Conservation (phyloP, 352 stramenopile species). For the Blastocystis sp. region DNA sequence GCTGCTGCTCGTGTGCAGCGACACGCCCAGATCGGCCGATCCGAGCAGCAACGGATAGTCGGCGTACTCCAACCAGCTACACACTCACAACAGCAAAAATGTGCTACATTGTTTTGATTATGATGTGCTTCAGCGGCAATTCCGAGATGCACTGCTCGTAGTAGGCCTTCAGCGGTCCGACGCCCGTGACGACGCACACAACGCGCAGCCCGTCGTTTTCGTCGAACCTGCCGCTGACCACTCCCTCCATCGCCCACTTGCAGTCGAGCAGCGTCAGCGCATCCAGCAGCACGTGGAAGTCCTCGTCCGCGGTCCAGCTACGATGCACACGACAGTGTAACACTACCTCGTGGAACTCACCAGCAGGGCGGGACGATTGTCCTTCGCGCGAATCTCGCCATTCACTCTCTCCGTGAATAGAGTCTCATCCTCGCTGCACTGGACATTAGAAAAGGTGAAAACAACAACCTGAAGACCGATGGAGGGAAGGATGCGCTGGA, state of each 20-base stretch:
- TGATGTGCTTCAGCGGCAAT: conserved; percentile 79
- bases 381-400: not conserved
- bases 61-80: conserved; percentile 87
- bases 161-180: conserved; percentile 87
- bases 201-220: conserved; percentile 73
- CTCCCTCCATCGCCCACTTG: not conserved
- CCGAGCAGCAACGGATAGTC: conserved; percentile 92
- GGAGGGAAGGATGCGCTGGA: conserved; percentile 74
- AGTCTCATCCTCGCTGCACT: conserved; percentile 25
- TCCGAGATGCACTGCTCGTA: conserved; percentile 81
- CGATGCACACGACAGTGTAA: not conserved
- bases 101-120: conserved; percentile 79
- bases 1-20: conserved; percentile 94
- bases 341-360: conserved; percentile 83
- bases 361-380: conserved; percentile 74
- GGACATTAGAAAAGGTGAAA: conserved; percentile 61
- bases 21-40: conserved; percentile 91
- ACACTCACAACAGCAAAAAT: not conserved
- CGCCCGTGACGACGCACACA: conserved; percentile 87
- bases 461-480: conserved; percentile 17
- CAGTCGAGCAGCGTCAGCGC: conserved; percentile 81
- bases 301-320: conserved; percentile 96
- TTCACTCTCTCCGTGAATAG: conserved; percentile 16
- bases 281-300: conserved; percentile 92
- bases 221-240: conserved; percentile 67